phyloP scores from a whole-genome alignment of 805 yeast species.

The Yarrowia yakushimensis region DNA sequence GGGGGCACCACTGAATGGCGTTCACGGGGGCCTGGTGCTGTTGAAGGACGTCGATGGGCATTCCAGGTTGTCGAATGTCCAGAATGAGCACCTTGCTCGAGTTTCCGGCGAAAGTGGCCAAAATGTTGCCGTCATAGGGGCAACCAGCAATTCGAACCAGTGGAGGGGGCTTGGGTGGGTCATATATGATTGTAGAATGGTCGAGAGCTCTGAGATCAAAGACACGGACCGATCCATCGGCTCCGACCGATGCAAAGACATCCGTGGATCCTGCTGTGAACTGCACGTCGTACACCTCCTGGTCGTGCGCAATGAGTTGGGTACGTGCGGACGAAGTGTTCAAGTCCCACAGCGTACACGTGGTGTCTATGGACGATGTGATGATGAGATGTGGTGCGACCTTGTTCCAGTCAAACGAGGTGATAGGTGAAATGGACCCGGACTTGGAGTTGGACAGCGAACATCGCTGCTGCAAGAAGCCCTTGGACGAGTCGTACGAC shows the following conservation, averaged over 20 bases:
- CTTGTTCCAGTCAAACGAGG: conserved; percentile 90
- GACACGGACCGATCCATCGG: conserved; percentile 90
- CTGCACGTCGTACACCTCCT: conserved; percentile 89
- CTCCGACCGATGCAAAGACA: conserved; percentile 88
- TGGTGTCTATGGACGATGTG: conserved; percentile 89
- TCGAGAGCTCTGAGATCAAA: conserved; percentile 87
- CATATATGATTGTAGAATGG: conserved; percentile 92
- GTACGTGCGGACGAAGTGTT: conserved; percentile 70
- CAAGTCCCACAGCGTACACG: conserved; percentile 95
- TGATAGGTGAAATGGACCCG: conserved; percentile 72
- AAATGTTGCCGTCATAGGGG: conserved; percentile 71
- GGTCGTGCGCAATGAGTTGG: conserved; percentile 93
- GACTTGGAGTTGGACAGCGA: conserved; percentile 43
- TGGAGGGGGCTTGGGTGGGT: conserved; percentile 52
- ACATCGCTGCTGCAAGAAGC: conserved; percentile 41
- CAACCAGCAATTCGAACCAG: conserved; percentile 73
- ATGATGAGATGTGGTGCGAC: conserved; percentile 66
- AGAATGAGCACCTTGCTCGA: conserved; percentile 63
- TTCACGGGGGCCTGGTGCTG: conserved; percentile 70
- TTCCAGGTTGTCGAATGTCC: conserved; percentile 85
- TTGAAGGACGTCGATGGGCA: conserved; percentile 65
- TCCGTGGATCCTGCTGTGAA: conserved; percentile 70
- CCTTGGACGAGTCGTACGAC: conserved; percentile 44
- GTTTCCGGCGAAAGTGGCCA: conserved; percentile 78
- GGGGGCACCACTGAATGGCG: conserved; percentile 80